These are phyloP conservation scores for Lonicera japonica DNA, from an alignment of 129 eudicot genomes.

Conservation along the genomic window DNA sequence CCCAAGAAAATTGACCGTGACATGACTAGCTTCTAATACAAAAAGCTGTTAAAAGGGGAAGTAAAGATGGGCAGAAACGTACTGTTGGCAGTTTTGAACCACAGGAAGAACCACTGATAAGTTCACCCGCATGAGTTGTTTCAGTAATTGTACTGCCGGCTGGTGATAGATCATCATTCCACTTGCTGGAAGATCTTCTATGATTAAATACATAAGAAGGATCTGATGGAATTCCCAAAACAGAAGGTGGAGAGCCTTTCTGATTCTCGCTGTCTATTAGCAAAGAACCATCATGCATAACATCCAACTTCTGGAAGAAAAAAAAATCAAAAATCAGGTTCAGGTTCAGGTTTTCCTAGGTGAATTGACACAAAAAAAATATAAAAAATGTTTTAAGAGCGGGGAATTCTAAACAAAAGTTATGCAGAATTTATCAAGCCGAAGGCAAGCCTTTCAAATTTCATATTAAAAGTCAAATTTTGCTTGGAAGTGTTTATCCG, in stretches of 20 bases:
- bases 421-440: slow-evolving; percentile 1
- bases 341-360: slow-evolving; percentile 1
- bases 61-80: slow-evolving; percentile 17
- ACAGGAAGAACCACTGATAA: slow-evolving; percentile 56
- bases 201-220: slow-evolving; percentile 27
- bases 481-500: not conserved
- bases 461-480: slow-evolving; percentile 12
- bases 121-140: slow-evolving; percentile 78
- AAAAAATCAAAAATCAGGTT: slow-evolving; percentile 5
- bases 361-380: not conserved
- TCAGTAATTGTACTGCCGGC: slow-evolving; percentile 69
- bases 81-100: slow-evolving; percentile 45
- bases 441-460: slow-evolving; percentile 1
- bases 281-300: slow-evolving; percentile 38
- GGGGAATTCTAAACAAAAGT: not conserved
- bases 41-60: not conserved
- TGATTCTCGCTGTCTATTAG: slow-evolving; percentile 45
- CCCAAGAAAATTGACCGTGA: not conserved
- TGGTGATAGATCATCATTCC: slow-evolving; percentile 49
- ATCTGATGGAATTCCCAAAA: slow-evolving; percentile 20
- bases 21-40: not conserved
- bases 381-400: not conserved
- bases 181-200: slow-evolving; percentile 58
- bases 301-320: slow-evolving; percentile 42
- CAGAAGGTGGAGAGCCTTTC: slow-evolving; percentile 38